A percentile compares a stretch with the other conserved stretches of the same genome.
phyloP scores from a whole-genome alignment of 257 asterid species.

The Nicotiana attenuata region DNA sequence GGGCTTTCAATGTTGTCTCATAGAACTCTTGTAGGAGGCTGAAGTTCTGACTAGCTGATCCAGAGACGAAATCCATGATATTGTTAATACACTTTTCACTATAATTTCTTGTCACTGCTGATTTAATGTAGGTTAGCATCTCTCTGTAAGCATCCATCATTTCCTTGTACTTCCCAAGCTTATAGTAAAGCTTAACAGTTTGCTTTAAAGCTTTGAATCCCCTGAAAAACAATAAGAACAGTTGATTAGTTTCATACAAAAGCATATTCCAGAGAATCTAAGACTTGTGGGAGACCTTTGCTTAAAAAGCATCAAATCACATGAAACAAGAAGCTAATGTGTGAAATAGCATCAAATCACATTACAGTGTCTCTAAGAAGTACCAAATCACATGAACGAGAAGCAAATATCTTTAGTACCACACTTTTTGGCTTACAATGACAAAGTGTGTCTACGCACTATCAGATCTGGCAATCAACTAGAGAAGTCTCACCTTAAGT shows the following conservation, averaged over 20 bases:
- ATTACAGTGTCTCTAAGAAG: not conserved
- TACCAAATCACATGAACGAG: not conserved
- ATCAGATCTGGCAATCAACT: not conserved
- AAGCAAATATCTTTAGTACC: not conserved
- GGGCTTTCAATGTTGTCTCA: constrained; percentile 88
- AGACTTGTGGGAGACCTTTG: not conserved
- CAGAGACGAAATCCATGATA: constrained; percentile 96
- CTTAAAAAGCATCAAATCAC: not conserved
- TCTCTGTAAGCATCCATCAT: constrained; percentile 97
- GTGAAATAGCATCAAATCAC: not conserved
- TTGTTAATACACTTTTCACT: constrained; percentile 94
- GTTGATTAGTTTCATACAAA: not conserved
- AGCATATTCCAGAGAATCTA: not conserved
- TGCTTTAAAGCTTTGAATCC: constrained; percentile 98
- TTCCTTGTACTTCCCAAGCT: constrained; percentile 81
- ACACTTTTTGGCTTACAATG: not conserved
- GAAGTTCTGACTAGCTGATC: constrained; percentile 94
- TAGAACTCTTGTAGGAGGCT: constrained; percentile 82
- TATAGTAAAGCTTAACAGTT: constrained; percentile 90
- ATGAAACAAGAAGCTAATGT: not conserved
- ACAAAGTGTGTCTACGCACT: not conserved
- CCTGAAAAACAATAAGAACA: constrained; percentile 45
- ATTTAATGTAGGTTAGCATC: constrained; percentile 84
- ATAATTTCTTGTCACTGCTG: constrained; percentile 97
- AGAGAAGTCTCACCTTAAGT: not conserved